Base-by-base conservation (phyloP, 441 rosid species). In the Adansonia grandidieri region DNA sequence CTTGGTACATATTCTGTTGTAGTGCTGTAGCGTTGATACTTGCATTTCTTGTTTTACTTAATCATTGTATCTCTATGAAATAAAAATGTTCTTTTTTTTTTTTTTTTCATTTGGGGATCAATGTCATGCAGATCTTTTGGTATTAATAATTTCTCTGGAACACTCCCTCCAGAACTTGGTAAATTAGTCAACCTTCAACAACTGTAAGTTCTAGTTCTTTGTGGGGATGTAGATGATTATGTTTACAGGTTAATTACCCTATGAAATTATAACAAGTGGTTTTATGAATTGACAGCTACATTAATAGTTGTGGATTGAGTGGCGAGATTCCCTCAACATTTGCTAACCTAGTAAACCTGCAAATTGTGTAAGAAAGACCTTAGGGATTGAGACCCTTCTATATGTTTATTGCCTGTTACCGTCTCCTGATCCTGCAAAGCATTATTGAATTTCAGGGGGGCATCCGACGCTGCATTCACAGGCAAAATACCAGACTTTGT, bases 391-490 rank as follows among this genome's bases (percentile, higher is more conserved):
- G 37, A 17, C 6, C 37, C 37, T 32, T 32, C 37, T 32, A 32
- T 3, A 32, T 10, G n/a, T 10, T 1, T 69, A 6, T 20, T 20
- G 51, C 6, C 40, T 2, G 37, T 6, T 20, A 28, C 28, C 9
- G 5, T 7, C 62, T 57, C 28, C 22, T 2, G 19, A 0, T 17
- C 22, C 24, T 17, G 62, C 24, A 57, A 17, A 56, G 10, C 61
- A 7, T 17, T 57, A 28, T 17, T 69, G 61, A 17, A 51, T 83
- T 65, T 80, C 85, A 91, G 93, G 78, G 84, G 90, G 93, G 92
- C 89, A 74, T 87, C 87, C 9, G 93, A 91, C 79, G 74, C 64
- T 80, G 84, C 81, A 22, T 80, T 91, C 65, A 87, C 92, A 20
- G 93, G 96, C 77, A 86, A 17, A 13, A 65, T 86, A 53, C 86